phyloP scores from a whole-genome alignment of 2,329 filamentous ascomycete species.

The Raffaelea deltoideospora region DNA sequence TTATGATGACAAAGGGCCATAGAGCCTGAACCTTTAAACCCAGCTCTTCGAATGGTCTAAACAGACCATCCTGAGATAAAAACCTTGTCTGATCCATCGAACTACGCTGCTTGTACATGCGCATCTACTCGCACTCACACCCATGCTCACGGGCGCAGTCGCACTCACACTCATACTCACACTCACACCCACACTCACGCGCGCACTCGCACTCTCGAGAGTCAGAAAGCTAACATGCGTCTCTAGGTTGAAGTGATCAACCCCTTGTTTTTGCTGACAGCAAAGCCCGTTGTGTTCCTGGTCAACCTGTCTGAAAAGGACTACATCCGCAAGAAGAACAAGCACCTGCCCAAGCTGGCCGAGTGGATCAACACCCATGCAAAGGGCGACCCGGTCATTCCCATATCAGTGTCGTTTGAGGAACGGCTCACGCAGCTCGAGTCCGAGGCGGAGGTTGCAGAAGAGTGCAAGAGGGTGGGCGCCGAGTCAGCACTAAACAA shows the following conservation, averaged over 20 bases:
- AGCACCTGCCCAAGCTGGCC: constrained; percentile 84
- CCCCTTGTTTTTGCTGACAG: constrained; percentile 83
- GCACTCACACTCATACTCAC: no score
- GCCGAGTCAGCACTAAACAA: constrained; percentile 85
- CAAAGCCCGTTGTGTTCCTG: constrained; percentile 93
- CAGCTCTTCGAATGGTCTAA: constrained; percentile 98
- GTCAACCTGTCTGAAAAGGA: constrained; percentile 96
- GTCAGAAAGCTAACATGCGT: no score
- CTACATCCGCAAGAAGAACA: constrained; percentile 98
- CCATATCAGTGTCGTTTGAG: constrained; percentile 84
- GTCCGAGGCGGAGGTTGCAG: constrained; percentile 58
- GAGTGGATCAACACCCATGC: constrained; percentile 93
- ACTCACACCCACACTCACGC: no score
- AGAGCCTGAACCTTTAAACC: constrained; percentile 86
- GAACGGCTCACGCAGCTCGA: constrained; percentile 74
- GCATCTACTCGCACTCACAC: no score
- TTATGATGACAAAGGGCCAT: constrained; percentile 98
- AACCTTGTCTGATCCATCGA: constrained; percentile 50
- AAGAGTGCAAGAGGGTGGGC: constrained; percentile 79
- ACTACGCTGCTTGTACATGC: no score
- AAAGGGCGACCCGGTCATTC: constrained; percentile 76
- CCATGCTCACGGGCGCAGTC: no score
- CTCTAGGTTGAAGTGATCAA: constrained; percentile 99
- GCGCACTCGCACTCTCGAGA: no score
- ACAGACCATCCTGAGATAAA: constrained; percentile 81